Conservation (phyloP, 140 eudicot species). For the Flaveria floridana region DNA sequence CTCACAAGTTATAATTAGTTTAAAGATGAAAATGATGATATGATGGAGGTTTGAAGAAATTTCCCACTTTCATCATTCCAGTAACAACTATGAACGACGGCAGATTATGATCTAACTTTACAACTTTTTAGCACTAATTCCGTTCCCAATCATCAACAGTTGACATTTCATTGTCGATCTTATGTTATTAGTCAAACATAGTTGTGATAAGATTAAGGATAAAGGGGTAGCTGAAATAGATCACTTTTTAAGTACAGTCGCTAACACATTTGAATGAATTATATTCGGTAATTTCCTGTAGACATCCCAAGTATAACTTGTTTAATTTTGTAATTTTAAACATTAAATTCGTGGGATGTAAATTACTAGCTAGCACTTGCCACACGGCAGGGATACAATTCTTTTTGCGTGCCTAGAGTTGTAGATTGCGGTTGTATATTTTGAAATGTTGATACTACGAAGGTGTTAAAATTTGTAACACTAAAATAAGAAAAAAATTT, state of each 20-base stretch:
- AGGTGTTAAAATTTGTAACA: no score
- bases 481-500: no score
- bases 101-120: constrained; percentile 19
- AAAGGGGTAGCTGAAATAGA: neutral
- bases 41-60: constrained; percentile 17
- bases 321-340: no score
- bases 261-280: no score
- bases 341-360: no score
- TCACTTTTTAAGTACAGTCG: neutral
- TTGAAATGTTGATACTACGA: no score
- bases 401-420: no score
- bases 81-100: constrained; percentile 32
- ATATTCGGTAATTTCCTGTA: no score
- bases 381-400: no score
- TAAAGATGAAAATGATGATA: constrained; percentile 6
- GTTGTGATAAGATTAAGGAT: constrained; percentile 14
- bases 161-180: constrained; percentile 9
- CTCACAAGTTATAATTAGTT: constrained; percentile 26
- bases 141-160: constrained; percentile 19
- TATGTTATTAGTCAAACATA: constrained; percentile 14
- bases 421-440: no score
- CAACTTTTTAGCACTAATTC: constrained; percentile 19
- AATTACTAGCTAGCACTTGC: no score
- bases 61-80: constrained; percentile 23
- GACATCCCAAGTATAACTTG: no score